Percentiles rank a stretch among this genome's conserved stretches.
Evolutionary conservation across 2,329 filamentous ascomycete genomes (phyloP).

Genomic region (Fusarium proliferatum): DNA sequence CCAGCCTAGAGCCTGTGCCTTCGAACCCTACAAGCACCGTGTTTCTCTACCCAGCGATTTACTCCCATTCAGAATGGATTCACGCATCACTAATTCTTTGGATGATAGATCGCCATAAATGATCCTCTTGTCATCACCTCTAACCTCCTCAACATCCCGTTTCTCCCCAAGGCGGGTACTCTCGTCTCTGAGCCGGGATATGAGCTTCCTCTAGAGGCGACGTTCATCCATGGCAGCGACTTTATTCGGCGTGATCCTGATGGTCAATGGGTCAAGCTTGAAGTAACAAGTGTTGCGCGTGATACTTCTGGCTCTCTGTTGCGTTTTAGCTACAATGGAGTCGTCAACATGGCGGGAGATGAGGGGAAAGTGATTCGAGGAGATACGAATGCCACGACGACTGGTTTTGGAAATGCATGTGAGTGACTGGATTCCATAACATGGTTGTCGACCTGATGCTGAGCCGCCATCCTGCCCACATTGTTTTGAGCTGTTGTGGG

Average conservation of each 20-base stretch:
- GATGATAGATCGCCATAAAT: constrained; percentile 50
- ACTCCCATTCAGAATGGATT: not conserved
- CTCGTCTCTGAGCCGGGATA: constrained; percentile 52
- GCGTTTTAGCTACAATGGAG: constrained; percentile 53
- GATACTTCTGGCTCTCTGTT: constrained; percentile 49
- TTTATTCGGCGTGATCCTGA: constrained; percentile 54
- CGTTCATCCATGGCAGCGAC: constrained; percentile 54
- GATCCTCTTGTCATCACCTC: constrained; percentile 47
- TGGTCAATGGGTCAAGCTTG: constrained; percentile 52
- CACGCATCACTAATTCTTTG: not conserved
- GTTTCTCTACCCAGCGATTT: not conserved
- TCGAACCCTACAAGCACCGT: not conserved
- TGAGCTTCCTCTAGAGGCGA: constrained; percentile 50
- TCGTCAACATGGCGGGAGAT: constrained; percentile 49
- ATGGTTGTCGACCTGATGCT: not conserved
- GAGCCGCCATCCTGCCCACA: not conserved
- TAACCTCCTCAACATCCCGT: constrained; percentile 50
- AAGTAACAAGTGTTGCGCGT: constrained; percentile 52
- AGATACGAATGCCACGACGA: constrained; percentile 51
- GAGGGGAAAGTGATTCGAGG: constrained; percentile 51
- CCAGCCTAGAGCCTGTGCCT: not conserved
- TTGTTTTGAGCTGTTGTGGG: not conserved
- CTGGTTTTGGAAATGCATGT: constrained; percentile 54
- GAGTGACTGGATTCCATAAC: constrained; percentile 29
- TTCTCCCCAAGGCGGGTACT: constrained; percentile 46